A percentile compares a stretch with the other conserved stretches of the same genome.
These are phyloP conservation scores for Apophysomyces trapeziformis DNA, from an alignment of 371 early-diverging fungal genomes.

Conservation along the genomic window DNA sequence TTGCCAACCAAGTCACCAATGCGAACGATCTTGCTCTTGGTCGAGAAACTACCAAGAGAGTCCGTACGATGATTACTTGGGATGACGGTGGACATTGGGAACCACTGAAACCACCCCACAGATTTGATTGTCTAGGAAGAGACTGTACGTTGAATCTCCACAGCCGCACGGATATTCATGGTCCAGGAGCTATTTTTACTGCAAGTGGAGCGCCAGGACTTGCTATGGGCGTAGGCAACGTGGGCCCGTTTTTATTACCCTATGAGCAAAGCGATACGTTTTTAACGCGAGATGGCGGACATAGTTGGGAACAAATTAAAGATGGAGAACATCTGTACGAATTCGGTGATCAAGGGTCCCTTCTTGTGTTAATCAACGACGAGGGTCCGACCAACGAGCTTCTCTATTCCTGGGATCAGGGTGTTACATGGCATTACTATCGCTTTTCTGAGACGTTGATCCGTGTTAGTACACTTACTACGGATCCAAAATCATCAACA, in stretches of 20 bases:
- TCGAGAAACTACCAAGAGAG: constrained; percentile 59
- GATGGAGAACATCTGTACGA: constrained; percentile 67
- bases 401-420: constrained; percentile 68
- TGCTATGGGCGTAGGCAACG: constrained; percentile 90
- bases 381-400: constrained; percentile 74
- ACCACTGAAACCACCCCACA: constrained; percentile 64
- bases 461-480: constrained; percentile 57
- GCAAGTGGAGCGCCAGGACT: constrained; percentile 83
- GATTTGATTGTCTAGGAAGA: constrained; percentile 51
- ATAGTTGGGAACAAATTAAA: constrained; percentile 70
- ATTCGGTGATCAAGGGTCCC: constrained; percentile 84
- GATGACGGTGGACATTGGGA: constrained; percentile 87
- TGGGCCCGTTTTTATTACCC: constrained; percentile 66
- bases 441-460: constrained; percentile 51
- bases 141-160: constrained; percentile 80
- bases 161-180: constrained; percentile 69
- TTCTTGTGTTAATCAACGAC: constrained; percentile 73
- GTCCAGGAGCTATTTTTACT: constrained; percentile 71
- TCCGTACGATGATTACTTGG: constrained; percentile 81
- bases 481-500: constrained; percentile 61
- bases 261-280: constrained; percentile 75
- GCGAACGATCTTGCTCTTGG: constrained; percentile 60
- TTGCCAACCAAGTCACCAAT: constrained; percentile 88
- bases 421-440: constrained; percentile 67
- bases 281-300: constrained; percentile 84